Conservation (phyloP, 352 stramenopile genomes). For the Globisporangium parvum region DNA sequence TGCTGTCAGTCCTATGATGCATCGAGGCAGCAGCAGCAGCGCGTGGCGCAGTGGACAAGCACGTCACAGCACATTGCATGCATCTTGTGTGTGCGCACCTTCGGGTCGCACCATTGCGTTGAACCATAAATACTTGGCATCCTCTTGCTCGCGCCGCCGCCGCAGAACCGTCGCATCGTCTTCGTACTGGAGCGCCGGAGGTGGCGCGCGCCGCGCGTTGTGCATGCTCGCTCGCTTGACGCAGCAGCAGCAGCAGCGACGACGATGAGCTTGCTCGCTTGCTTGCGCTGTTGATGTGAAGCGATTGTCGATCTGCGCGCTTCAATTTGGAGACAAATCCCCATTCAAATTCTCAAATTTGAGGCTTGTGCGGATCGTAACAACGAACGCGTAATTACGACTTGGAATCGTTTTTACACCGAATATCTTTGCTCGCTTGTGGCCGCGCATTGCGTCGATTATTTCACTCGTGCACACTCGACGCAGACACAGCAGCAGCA, state of each 20-base stretch:
- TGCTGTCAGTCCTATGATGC: neutral
- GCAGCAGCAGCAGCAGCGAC: neutral
- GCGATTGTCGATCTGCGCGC: neutral
- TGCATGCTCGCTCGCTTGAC: conserved; percentile 3
- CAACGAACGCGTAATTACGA: neutral
- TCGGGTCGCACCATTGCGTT: conserved; percentile 46
- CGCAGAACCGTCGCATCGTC: conserved; percentile 10
- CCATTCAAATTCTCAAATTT: conserved; percentile 3
- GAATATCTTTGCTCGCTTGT: neutral
- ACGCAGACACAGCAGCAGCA: no score
- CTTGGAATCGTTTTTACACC: neutral
- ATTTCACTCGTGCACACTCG: neutral
- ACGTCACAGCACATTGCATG: neutral
- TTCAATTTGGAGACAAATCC: neutral
- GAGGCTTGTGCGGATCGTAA: neutral
- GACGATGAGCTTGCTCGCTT: no score
- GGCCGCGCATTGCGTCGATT: conserved; percentile 1
- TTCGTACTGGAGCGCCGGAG: conserved; percentile 20
- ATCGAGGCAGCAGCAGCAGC: neutral
- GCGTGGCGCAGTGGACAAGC: neutral
- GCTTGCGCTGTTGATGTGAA: neutral
- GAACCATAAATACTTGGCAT: conserved; percentile 58
- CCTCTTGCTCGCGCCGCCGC: conserved; percentile 11
- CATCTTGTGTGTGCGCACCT: conserved; percentile 37
- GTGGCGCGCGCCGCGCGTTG: neutral